Percentiles rank a stretch among this genome's conserved stretches.
These are phyloP conservation scores for Fusarium bactridioides DNA, from an alignment of 2,329 filamentous ascomycete genomes.

Conservation along the genomic window DNA sequence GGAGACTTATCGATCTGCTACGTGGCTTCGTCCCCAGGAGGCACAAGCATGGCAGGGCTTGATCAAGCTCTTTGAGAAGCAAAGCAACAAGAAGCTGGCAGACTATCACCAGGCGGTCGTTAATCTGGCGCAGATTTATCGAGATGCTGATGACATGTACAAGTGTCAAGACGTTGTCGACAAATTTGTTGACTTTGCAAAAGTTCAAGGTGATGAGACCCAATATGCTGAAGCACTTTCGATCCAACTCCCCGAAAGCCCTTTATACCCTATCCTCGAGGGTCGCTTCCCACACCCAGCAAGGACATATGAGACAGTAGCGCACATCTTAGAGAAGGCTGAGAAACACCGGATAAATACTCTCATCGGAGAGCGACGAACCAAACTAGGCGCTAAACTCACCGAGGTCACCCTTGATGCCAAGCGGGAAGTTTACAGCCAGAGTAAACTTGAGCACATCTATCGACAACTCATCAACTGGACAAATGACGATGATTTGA, in stretches of 20 bases:
- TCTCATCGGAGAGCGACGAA: conserved; percentile 87
- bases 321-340: conserved; percentile 82
- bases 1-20: conserved; percentile 76
- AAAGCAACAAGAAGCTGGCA: conserved; percentile 72
- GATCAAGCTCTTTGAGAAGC: conserved; percentile 83
- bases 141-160: conserved; percentile 69
- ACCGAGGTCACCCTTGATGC: conserved; percentile 86
- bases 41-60: conserved; percentile 92
- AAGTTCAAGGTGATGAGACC: conserved; percentile 72
- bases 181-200: conserved; percentile 79
- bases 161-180: conserved; percentile 75
- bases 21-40: conserved; percentile 75
- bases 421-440: conserved; percentile 80
- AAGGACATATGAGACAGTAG: conserved; percentile 81
- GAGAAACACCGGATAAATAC: conserved; percentile 91
- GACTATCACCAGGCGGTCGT: conserved; percentile 78
- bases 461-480: conserved; percentile 90
- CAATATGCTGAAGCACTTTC: conserved; percentile 81
- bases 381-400: conserved; percentile 83
- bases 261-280: conserved; percentile 83
- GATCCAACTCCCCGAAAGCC: conserved; percentile 79
- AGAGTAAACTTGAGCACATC: conserved; percentile 79
- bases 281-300: conserved; percentile 82
- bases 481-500: conserved; percentile 84
- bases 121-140: conserved; percentile 77